A percentile compares a stretch with the other conserved stretches of the same genome.
These are phyloP conservation scores for Thozetella sp. DNA, from an alignment of 495 filamentous ascomycete genomes.

Conservation along the genomic window DNA sequence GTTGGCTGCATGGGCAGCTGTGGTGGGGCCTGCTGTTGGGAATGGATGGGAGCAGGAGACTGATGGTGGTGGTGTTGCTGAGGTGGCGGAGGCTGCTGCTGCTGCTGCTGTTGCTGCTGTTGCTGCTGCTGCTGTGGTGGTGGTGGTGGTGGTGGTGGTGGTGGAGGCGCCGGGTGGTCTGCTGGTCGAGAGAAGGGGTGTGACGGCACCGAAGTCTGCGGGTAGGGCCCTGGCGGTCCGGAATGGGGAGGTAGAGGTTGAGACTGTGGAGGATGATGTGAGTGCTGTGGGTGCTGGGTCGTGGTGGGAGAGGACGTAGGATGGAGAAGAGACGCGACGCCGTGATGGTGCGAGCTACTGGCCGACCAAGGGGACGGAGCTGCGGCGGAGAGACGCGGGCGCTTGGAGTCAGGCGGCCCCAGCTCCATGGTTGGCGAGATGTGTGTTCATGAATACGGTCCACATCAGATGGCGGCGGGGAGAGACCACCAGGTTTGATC, in stretches of 20 bases:
- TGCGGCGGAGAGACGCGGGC: constrained; percentile 44
- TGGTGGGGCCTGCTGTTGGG: constrained; percentile 6
- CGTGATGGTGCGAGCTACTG: constrained; percentile 37
- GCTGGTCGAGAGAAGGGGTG: constrained; percentile 38
- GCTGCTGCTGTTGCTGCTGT: constrained; percentile 1
- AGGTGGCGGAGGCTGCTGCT: constrained; percentile 8
- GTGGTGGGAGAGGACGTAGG: constrained; percentile 39
- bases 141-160: constrained; percentile 10
- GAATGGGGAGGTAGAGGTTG: constrained; percentile 34
- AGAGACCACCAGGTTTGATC: constrained; percentile 20
- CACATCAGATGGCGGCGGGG: constrained; percentile 35
- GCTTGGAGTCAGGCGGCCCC: constrained; percentile 47
- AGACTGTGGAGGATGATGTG: constrained; percentile 36
- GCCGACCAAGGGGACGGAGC: constrained; percentile 43
- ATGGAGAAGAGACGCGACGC: constrained; percentile 41
- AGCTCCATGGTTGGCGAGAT: constrained; percentile 53
- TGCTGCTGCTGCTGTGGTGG: constrained; percentile 8
- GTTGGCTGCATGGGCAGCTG: constrained; percentile 17
- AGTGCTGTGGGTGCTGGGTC: constrained; percentile 19
- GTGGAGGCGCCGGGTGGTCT: constrained; percentile 31
- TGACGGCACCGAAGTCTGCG: constrained; percentile 16
- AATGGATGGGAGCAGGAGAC: neutral
- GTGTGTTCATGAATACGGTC: constrained; percentile 34
- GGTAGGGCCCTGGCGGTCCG: neutral
- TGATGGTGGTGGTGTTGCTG: constrained; percentile 11